These are phyloP conservation scores for Henckelia pumila DNA, from an alignment of 257 asterid species.

Conservation along the genomic window DNA sequence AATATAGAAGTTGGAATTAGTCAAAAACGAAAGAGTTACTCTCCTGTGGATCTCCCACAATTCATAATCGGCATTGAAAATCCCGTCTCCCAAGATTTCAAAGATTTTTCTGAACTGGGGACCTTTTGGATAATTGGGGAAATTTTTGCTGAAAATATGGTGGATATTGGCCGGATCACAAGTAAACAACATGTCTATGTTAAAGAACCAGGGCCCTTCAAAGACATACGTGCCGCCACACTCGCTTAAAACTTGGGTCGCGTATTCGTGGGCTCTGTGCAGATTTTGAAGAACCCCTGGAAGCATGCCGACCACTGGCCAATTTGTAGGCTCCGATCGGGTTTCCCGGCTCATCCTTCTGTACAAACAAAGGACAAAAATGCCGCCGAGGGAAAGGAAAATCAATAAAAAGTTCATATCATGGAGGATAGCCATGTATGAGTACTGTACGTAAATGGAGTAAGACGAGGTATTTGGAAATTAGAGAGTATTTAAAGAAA, in stretches of 20 bases:
- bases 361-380: neutral
- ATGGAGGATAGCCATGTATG: neutral
- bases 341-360: conserved; percentile 7
- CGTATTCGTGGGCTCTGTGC: conserved; percentile 29
- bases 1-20: conserved; percentile 16
- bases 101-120: no score
- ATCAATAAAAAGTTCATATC: conserved; percentile 3
- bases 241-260: conserved; percentile 28
- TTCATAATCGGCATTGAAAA: conserved; percentile 44
- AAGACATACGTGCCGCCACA: conserved; percentile 33
- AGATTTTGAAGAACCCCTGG: conserved; percentile 33
- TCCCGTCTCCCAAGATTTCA: no score
- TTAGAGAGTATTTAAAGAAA: no score
- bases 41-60: conserved; percentile 46
- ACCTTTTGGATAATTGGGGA: no score
- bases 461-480: no score
- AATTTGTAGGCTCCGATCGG: conserved; percentile 32
- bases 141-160: conserved; percentile 45
- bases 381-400: conserved; percentile 6
- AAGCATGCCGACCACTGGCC: conserved; percentile 49
- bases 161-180: conserved; percentile 49
- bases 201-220: conserved; percentile 36
- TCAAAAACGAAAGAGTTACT: conserved; percentile 24
- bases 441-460: no score
- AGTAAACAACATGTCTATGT: conserved; percentile 40